Percentiles rank a stretch among this genome's conserved stretches.
These are phyloP conservation scores for Lepidium aucheri DNA, from an alignment of 345 rosid genomes.

Conservation along the genomic window DNA sequence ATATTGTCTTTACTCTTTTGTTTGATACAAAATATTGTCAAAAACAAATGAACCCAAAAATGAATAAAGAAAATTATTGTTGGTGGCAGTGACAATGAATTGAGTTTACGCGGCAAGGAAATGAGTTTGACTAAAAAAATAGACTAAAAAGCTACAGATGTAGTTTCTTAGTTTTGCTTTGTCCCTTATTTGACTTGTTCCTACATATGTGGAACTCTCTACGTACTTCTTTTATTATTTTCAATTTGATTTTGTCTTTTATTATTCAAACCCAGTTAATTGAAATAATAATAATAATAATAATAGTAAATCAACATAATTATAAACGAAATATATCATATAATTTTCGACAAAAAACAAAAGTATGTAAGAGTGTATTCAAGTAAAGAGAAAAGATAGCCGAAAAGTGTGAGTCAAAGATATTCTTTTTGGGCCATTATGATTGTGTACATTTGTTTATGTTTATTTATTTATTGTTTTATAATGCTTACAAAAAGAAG, in stretches of 20 bases:
- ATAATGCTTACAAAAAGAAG: no score
- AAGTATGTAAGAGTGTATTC: neutral
- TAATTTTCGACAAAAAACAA: neutral
- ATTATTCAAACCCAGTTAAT: no score
- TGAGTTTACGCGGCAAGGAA: constrained; percentile 19
- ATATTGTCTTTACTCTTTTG: neutral
- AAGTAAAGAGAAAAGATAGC: neutral
- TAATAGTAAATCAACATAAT: no score
- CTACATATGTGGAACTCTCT: neutral
- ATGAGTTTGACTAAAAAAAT: constrained; percentile 14
- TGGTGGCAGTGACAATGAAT: constrained; percentile 3
- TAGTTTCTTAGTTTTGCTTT: constrained; percentile 15
- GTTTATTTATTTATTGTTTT: neutral
- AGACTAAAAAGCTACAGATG: constrained; percentile 17
- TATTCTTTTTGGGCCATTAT: neutral
- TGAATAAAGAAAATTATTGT: neutral
- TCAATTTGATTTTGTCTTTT: no score
- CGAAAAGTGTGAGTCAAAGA: neutral
- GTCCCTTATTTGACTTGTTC: constrained; percentile 22
- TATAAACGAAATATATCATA: no score
- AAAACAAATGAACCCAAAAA: neutral
- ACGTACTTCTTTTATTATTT: neutral
- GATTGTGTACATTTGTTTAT: neutral
- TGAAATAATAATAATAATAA: no score
- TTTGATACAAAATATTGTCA: neutral